Evolutionary conservation across 257 asterid species (phyloP), one percentile per base, ranked within the genome.

Genomic region (Solanum bukasovii): DNA sequence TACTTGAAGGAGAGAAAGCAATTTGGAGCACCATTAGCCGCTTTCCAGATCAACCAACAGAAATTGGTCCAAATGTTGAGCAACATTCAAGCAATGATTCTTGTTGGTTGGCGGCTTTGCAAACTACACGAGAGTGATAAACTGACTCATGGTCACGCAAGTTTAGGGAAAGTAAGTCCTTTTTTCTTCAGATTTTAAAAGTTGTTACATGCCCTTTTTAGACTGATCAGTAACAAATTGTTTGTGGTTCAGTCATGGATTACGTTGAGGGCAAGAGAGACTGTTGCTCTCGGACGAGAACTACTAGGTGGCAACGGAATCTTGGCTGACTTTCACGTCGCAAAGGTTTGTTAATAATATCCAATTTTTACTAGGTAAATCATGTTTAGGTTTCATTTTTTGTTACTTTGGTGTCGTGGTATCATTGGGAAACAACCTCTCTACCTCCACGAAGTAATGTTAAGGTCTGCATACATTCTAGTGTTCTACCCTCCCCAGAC

Each of bases 121-220:
- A 97, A 96, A 92, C 87, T 96, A 87, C 94, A 97, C 12, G 99
- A 96, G 93, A 93, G 94, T 86, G 98, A 98, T 90, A 94, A 94
- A 92, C 94, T 97, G 99, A 97, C 98, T 88, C 93, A 96, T 59
- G 99, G 99, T 70, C 99, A 94, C 63, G 99, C 99, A 73, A 97
- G 99, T 94, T 49, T 97, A 93, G 99, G 94, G 91, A 97, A 97
- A 97, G 99, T 96, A 89, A 88, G 78, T 68, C 31, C 34, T 72
- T 65, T 2, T 42, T 10, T 3, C 88, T 7, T 81, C 63, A 77
- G 27, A 70, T 88, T 83, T 27, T 49, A 71, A 5, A 65, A 21
- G 46, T 82, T 83, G 16, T 23, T 13, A 21, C 21, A 25, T 35
- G 21, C 78, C 83, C 37, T 70, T 81, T 90, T 81, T 29, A 0